phyloP scores from a whole-genome alignment of 164 flowering plant species.

The Vitis rotundifolia region DNA sequence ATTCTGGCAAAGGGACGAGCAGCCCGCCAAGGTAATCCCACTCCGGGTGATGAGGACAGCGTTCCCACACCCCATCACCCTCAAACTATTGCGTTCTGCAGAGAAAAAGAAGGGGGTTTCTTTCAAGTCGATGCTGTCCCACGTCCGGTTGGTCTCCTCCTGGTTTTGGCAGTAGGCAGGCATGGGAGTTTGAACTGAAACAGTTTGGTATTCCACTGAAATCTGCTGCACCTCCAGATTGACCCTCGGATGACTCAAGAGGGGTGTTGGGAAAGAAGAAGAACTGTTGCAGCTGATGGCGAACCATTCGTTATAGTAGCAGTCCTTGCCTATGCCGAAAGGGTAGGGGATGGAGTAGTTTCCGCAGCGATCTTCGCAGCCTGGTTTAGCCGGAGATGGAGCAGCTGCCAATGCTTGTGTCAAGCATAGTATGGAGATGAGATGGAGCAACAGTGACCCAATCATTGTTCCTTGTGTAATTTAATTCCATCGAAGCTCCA shows the following conservation, averaged over 20 bases:
- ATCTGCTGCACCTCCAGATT: too few relatives aligned
- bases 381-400: neutral
- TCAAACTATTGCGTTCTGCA: too few relatives aligned
- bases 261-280: neutral
- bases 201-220: too few relatives aligned
- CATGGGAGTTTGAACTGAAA: too few relatives aligned
- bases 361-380: constrained; percentile 2
- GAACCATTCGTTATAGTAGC: constrained; percentile 5
- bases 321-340: constrained; percentile 6
- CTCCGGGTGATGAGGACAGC: neutral
- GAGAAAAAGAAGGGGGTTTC: too few relatives aligned
- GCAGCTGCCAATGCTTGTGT: neutral
- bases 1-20: constrained; percentile 6
- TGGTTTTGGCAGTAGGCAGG: too few relatives aligned
- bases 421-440: neutral
- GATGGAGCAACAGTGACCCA: neutral
- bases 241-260: neutral
- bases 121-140: too few relatives aligned
- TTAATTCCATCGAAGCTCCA: too few relatives aligned
- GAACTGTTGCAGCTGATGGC: constrained; percentile 5
- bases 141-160: too few relatives aligned
- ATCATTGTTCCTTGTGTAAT: too few relatives aligned
- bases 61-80: constrained; percentile 9
- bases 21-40: constrained; percentile 5
- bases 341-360: constrained; percentile 12